phyloP scores from a whole-genome alignment of 768 basidiomycete genomes.

The Suillus americanus region DNA sequence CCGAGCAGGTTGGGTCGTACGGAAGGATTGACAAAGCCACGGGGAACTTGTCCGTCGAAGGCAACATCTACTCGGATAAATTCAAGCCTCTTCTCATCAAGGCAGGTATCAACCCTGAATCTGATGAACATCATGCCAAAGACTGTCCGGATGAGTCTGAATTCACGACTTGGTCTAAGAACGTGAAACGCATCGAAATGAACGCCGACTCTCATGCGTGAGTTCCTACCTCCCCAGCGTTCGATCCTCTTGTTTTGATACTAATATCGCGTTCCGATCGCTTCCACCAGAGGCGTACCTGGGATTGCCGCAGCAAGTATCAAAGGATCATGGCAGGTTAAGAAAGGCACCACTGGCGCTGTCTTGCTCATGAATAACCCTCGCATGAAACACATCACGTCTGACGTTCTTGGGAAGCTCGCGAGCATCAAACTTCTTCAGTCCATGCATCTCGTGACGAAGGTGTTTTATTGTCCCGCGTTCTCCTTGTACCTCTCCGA shows the following conservation, averaged over 20 bases:
- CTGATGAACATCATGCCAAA: constrained; percentile 10
- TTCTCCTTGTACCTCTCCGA: constrained; percentile 15
- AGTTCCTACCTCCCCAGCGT: background rate
- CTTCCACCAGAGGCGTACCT: background rate
- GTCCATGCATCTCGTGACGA: constrained; percentile 22
- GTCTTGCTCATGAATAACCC: constrained; percentile 23
- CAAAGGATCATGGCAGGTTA: constrained; percentile 26
- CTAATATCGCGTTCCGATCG: background rate
- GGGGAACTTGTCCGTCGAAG: constrained; percentile 22
- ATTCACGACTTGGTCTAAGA: constrained; percentile 13
- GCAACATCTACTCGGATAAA: constrained; percentile 12
- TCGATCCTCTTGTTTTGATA: background rate
- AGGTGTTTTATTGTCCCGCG: constrained; percentile 22
- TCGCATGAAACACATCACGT: constrained; percentile 4
- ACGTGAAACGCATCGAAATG: constrained; percentile 9
- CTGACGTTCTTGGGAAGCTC: constrained; percentile 15
- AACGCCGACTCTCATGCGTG: constrained; percentile 10
- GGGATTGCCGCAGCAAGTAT: constrained; percentile 23
- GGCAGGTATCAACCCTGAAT: background rate
- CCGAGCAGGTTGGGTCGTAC: constrained; percentile 20
- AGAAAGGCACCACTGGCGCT: constrained; percentile 17
- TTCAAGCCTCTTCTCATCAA: background rate
- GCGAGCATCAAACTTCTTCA: constrained; percentile 11
- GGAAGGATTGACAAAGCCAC: constrained; percentile 22
- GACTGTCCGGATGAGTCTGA: constrained; percentile 9